Evolutionary conservation across 345 rosid species (phyloP).

Genomic region (Hibiscus syriacus): DNA sequence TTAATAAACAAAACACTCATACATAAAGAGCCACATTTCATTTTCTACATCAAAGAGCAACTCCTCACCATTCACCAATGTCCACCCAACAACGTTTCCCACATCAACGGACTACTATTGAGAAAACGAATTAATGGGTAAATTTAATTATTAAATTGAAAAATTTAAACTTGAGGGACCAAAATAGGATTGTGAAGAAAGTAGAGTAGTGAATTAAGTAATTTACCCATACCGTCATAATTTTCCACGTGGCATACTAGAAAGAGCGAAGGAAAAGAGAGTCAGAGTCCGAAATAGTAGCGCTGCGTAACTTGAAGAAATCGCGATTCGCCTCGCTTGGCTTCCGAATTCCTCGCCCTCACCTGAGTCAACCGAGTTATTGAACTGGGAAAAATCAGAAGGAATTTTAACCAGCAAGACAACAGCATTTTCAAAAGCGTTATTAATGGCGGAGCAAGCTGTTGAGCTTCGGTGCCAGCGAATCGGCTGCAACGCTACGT

Average conservation of each 20-base stretch:
- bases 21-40: conserved; percentile 12
- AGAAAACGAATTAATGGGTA: too few species aligned
- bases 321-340: not conserved
- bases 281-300: not conserved
- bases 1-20: too few species aligned
- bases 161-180: too few species aligned
- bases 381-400: not conserved
- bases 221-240: too few species aligned
- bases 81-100: conserved; percentile 98
- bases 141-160: too few species aligned
- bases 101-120: too few species aligned
- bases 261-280: not conserved
- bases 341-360: not conserved
- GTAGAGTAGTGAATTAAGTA: too few species aligned
- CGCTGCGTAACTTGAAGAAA: not conserved
- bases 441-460: conserved; percentile 30
- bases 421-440: not conserved
- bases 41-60: too few species aligned
- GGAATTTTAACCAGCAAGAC: not conserved
- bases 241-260: too few species aligned
- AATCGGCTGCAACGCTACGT: conserved; percentile 75
- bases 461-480: conserved; percentile 69
- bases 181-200: too few species aligned
- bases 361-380: not conserved
- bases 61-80: conserved; percentile 61